phyloP scores from a whole-genome alignment of 1,139 yeast genomes.

The Yarrowia galli region DNA sequence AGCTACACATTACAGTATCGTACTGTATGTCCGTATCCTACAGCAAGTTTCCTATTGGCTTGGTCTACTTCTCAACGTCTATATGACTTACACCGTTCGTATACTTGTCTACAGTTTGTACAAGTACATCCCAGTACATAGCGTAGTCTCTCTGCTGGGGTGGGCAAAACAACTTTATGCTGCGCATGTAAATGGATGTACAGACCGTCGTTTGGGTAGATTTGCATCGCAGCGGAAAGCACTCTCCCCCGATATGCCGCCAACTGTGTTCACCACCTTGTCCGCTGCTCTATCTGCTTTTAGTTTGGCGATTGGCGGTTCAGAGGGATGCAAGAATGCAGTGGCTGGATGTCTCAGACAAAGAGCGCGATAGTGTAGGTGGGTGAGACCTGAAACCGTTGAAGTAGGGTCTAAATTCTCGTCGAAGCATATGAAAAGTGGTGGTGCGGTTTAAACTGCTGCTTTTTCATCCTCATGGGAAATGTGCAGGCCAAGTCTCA shows the following conservation, averaged over 20 bases:
- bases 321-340: background rate
- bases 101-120: background rate
- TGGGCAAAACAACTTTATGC: background rate
- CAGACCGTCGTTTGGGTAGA: background rate
- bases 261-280: constrained; percentile 9
- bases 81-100: background rate
- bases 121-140: no score
- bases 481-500: no score
- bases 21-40: no score
- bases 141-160: background rate
- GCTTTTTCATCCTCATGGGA: no score
- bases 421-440: background rate
- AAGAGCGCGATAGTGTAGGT: background rate
- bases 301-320: background rate
- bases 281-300: background rate
- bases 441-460: no score
- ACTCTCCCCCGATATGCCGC: background rate
- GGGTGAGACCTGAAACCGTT: constrained; percentile 31
- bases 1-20: no score
- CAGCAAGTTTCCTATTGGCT: background rate
- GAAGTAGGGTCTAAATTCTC: constrained; percentile 12
- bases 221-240: constrained; percentile 6
- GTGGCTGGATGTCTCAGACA: constrained; percentile 6
- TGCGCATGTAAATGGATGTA: background rate
- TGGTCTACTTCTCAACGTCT: no score